Conservation (phyloP, 2,329 filamentous ascomycete species). For the Nemania sp. region DNA sequence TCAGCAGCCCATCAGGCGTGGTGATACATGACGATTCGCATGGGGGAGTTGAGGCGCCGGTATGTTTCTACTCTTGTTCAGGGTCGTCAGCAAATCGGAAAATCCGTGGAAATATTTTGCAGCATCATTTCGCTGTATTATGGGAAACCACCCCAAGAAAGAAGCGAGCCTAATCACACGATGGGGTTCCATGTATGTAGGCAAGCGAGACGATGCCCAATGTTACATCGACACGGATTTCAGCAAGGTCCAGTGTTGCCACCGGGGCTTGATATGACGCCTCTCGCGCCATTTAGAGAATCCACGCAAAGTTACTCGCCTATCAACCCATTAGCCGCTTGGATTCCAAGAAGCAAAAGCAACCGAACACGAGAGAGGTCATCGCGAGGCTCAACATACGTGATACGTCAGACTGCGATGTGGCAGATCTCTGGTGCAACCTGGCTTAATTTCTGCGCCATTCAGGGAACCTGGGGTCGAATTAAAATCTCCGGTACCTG, state of each 20-base stretch:
- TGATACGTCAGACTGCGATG: slow-evolving; percentile 20
- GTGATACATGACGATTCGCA: not conserved
- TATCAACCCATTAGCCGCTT: slow-evolving; percentile 21
- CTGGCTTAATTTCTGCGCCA: slow-evolving; percentile 5
- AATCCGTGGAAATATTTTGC: slow-evolving; percentile 1
- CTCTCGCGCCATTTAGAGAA: slow-evolving; percentile 18
- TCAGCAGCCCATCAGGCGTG: not conserved
- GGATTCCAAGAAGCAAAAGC: slow-evolving; percentile 6
- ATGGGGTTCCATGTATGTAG: slow-evolving; percentile 27
- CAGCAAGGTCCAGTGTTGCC: slow-evolving; percentile 11
- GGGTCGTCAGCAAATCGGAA: not conserved
- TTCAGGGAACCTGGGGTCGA: slow-evolving; percentile 10
- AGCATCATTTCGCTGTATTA: slow-evolving; percentile 1
- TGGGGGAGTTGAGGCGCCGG: slow-evolving; percentile 9
- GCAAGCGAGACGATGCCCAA: slow-evolving; percentile 28
- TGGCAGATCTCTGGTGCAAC: slow-evolving; percentile 24
- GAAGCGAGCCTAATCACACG: slow-evolving; percentile 19
- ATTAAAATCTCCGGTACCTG: slow-evolving; percentile 15
- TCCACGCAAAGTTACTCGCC: slow-evolving; percentile 12
- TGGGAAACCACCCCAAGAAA: not conserved
- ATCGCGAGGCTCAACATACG: slow-evolving; percentile 20
- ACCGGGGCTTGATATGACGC: slow-evolving; percentile 18
- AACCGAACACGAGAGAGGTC: slow-evolving; percentile 25
- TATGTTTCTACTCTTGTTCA: slow-evolving; percentile 6
- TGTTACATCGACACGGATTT: slow-evolving; percentile 21